Percentiles rank a stretch among this genome's conserved stretches.
These are phyloP conservation scores for Triticum dicoccoides DNA, from an alignment of 176 grass and related monocot species.

Conservation along the genomic window DNA sequence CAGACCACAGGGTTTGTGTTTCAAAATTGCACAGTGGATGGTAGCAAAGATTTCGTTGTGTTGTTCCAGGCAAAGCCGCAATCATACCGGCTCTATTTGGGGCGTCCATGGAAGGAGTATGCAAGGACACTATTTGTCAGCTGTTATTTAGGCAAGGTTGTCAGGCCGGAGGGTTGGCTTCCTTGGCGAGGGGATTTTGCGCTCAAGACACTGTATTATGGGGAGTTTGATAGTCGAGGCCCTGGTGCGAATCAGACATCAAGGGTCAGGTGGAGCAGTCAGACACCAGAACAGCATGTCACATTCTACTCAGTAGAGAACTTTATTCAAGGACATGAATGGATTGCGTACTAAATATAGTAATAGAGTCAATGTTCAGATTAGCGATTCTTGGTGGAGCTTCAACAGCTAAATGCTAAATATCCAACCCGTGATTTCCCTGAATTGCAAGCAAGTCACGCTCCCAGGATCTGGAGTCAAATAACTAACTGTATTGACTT, in stretches of 20 bases:
- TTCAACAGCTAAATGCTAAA: background rate
- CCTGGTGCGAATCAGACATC: slow-evolving; percentile 52
- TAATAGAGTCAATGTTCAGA: background rate
- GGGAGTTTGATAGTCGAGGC: slow-evolving; percentile 66
- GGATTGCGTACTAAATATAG: slow-evolving; percentile 36
- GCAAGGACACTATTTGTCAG: slow-evolving; percentile 57
- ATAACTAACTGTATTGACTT: background rate
- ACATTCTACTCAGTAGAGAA: slow-evolving; percentile 61
- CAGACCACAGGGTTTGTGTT: slow-evolving; percentile 86
- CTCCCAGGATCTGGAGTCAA: background rate
- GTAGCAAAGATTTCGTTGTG: slow-evolving; percentile 43
- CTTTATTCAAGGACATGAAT: slow-evolving; percentile 84
- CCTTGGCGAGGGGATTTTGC: slow-evolving; percentile 71
- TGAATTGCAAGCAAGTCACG: background rate
- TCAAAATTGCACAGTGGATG: slow-evolving; percentile 55
- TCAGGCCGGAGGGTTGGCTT: slow-evolving; percentile 79
- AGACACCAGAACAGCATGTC: slow-evolving; percentile 42
- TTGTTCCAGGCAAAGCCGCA: slow-evolving; percentile 45
- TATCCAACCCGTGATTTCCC: background rate
- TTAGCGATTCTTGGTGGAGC: slow-evolving; percentile 16
- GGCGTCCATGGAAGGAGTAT: slow-evolving; percentile 93
- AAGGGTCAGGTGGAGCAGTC: slow-evolving; percentile 80
- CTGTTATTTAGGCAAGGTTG: slow-evolving; percentile 57
- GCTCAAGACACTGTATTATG: slow-evolving; percentile 61
- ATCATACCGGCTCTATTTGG: slow-evolving; percentile 65